Evolutionary conservation across 2,329 filamentous ascomycete genomes (phyloP).

Genomic region (Diaporthe amygdali): DNA sequence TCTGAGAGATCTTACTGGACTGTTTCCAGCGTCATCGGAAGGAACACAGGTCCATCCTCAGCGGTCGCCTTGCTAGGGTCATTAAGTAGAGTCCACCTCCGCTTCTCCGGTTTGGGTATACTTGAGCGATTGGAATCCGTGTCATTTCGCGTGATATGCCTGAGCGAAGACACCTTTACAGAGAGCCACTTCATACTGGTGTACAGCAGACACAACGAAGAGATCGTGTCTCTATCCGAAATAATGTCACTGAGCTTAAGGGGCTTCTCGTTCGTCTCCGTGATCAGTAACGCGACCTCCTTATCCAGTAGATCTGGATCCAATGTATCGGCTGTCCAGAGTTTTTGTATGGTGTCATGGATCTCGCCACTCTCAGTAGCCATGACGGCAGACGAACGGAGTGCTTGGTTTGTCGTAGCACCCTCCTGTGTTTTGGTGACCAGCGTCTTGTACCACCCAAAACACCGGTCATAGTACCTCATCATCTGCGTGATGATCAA

Average conservation of each 20-base stretch:
- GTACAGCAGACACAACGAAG: conserved; percentile 85
- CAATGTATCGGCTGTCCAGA: conserved; percentile 63
- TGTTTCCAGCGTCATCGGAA: conserved; percentile 87
- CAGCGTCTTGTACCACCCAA: conserved; percentile 84
- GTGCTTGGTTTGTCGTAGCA: conserved; percentile 53
- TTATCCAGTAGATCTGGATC: conserved; percentile 66
- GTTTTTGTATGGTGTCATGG: conserved; percentile 69
- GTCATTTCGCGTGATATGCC: conserved; percentile 79
- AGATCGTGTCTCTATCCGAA: conserved; percentile 84
- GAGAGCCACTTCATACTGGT: conserved; percentile 99
- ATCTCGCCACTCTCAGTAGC: conserved; percentile 74
- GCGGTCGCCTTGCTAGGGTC: conserved; percentile 62
- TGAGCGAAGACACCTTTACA: conserved; percentile 78
- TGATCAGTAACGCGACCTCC: conserved; percentile 63
- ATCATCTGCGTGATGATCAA: conserved; percentile 92
- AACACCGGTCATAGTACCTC: conserved; percentile 92
- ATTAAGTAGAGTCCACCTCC: conserved; percentile 84
- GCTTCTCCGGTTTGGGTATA: conserved; percentile 62
- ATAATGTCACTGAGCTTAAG: conserved; percentile 84
- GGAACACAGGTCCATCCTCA: conserved; percentile 73
- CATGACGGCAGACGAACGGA: conserved; percentile 76
- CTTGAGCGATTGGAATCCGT: conserved; percentile 66
- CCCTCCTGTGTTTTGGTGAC: conserved; percentile 72
- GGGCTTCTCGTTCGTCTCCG: conserved; percentile 62
- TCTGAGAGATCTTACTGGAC: conserved; percentile 66